phyloP scores from a whole-genome alignment of 768 basidiomycete species.

The Neoboletus brunneissimus region DNA sequence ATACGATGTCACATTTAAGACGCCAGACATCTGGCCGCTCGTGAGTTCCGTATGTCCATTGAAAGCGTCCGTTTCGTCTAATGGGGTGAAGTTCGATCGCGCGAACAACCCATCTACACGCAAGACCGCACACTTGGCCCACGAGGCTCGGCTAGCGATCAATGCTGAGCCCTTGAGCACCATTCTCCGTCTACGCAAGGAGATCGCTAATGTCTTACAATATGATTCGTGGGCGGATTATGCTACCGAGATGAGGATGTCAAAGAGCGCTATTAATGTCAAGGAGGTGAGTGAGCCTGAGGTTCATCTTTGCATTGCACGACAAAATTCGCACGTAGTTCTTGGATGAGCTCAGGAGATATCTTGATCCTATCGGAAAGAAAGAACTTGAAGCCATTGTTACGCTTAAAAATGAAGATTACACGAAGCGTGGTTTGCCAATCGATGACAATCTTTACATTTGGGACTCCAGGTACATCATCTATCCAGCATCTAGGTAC shows the following conservation, averaged over 20 bases:
- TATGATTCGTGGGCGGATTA: constrained; percentile 84
- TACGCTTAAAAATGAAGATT: constrained; percentile 71
- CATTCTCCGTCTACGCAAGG: constrained; percentile 64
- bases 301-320: background rate
- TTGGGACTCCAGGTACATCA: constrained; percentile 75
- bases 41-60: constrained; percentile 37
- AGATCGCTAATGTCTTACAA: constrained; percentile 62
- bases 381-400: constrained; percentile 66
- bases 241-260: constrained; percentile 79
- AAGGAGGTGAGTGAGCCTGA: constrained; percentile 41
- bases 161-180: constrained; percentile 72
- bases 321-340: constrained; percentile 44
- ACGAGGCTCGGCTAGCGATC: constrained; percentile 60
- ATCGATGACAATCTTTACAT: constrained; percentile 70
- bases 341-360: constrained; percentile 66
- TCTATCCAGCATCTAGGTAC: background rate
- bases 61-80: background rate
- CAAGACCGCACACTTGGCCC: constrained; percentile 56
- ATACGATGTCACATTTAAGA: constrained; percentile 76
- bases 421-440: constrained; percentile 52
- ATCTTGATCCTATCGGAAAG: constrained; percentile 66
- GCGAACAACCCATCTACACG: constrained; percentile 69
- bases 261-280: constrained; percentile 62
- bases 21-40: constrained; percentile 75
- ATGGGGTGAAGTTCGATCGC: constrained; percentile 59